Conservation (phyloP, 805 yeast species). For the Pichia cabralensis region DNA sequence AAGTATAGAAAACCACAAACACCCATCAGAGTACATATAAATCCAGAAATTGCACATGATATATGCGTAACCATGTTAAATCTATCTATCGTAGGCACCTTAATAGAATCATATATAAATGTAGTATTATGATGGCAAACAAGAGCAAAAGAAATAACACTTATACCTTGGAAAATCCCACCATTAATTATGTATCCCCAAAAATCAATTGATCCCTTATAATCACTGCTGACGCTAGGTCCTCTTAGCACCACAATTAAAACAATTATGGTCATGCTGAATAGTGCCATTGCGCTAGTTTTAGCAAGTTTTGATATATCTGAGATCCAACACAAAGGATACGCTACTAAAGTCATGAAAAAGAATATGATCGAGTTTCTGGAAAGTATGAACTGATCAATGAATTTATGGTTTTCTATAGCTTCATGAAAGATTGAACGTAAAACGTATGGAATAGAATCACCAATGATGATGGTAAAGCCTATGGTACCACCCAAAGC, state of each 20-base stretch:
- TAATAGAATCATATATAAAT: slow-evolving; percentile 77
- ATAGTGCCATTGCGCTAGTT: slow-evolving; percentile 76
- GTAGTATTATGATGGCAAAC: slow-evolving; percentile 95
- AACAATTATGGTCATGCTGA: slow-evolving; percentile 77
- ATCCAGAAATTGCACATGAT: slow-evolving; percentile 71
- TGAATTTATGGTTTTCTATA: slow-evolving; percentile 25
- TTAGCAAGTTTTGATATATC: slow-evolving; percentile 81
- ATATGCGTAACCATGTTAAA: slow-evolving; percentile 74
- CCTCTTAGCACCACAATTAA: slow-evolving; percentile 65
- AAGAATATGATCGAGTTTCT: slow-evolving; percentile 64
- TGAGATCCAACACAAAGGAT: slow-evolving; percentile 70
- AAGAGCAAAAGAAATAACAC: slow-evolving; percentile 90
- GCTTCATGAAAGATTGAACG: slow-evolving; percentile 43
- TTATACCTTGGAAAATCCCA: slow-evolving; percentile 76
- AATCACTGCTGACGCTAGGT: slow-evolving; percentile 41
- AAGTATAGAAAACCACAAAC: slow-evolving; percentile 68
- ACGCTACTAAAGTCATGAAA: slow-evolving; percentile 64
- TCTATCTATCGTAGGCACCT: slow-evolving; percentile 63
- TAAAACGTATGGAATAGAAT: slow-evolving; percentile 85
- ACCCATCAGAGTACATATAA: slow-evolving; percentile 71
- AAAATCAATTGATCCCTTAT: slow-evolving; percentile 38
- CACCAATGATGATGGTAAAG: slow-evolving; percentile 90
- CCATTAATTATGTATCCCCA: slow-evolving; percentile 44
- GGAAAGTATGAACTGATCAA: slow-evolving; percentile 47
- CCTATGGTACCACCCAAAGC: slow-evolving; percentile 95